Conservation (phyloP, 805 yeast species). For the Kazachstania bromeliacearum region DNA sequence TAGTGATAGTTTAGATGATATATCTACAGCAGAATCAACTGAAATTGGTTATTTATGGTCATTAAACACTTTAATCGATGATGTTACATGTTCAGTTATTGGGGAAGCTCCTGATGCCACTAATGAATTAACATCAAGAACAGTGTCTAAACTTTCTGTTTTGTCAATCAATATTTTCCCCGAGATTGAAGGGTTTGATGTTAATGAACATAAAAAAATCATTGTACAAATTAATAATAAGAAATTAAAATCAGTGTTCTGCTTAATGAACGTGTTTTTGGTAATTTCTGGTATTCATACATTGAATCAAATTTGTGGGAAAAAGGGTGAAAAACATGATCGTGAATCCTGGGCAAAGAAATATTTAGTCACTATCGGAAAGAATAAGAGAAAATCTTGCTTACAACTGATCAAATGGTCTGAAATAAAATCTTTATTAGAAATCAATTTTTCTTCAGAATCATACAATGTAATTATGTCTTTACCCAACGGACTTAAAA, state of each 20-base stretch:
- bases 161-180: constrained; percentile 21
- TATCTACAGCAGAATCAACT: constrained; percentile 26
- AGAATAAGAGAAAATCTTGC: constrained; percentile 11
- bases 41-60: constrained; percentile 27
- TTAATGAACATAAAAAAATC: constrained; percentile 16
- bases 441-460: constrained; percentile 17
- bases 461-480: constrained; percentile 23
- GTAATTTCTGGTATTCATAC: constrained; percentile 38
- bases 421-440: constrained; percentile 16
- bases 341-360: constrained; percentile 23
- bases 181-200: constrained; percentile 15
- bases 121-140: constrained; percentile 21
- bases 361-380: constrained; percentile 16
- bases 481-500: constrained; percentile 41
- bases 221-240: constrained; percentile 20
- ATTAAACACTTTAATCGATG: constrained; percentile 14
- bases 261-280: constrained; percentile 38
- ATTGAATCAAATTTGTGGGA: constrained; percentile 34
- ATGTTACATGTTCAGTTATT: constrained; percentile 21
- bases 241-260: constrained; percentile 28
- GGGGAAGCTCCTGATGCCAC: constrained; percentile 28
- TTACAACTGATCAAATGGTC: constrained; percentile 13
- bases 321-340: constrained; percentile 13
- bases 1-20: constrained; percentile 14
- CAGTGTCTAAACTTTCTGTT: constrained; percentile 27